Evolutionary conservation across 208 protist genomes (phyloP), one percentile per base, ranked within the genome.

Genomic region (Leptomonas seymouri): DNA sequence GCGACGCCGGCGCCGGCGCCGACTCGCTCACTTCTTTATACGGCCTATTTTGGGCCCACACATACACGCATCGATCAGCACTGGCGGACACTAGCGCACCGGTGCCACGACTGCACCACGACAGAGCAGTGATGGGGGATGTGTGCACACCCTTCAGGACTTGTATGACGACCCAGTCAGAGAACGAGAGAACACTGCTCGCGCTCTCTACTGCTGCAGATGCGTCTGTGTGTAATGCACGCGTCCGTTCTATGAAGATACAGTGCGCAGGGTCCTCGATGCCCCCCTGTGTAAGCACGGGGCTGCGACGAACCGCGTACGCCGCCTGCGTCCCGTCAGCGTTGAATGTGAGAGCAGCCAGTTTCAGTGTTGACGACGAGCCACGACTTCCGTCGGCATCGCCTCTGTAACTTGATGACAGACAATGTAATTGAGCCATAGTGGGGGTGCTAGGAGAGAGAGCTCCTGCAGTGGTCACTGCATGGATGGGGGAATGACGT

Each of bases 11-110:
- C 39, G 58, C 31, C 39, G 39, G 2, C n/a, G 56, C 56, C n/a
- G n/a, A n/a, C 30, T 49, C 41, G 0, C 34, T 39, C 34, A 12
- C 54, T 34, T 54, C 27, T 14, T 56, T 16, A 39, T 7, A 9
- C 8, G 51, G 7, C 8, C 20, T 3, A 0, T 45, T 12, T 46
- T 28, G 69, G 25, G 41, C 27, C 71, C 71, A 76, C 1, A 76
- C 71, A 51, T 59, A 76, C 18, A 53, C 63, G 28, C 55, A 53
- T 28, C 63, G 71, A 50, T 76, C 71, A 0, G 63, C 51, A 42
- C 55, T 65, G 16, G 46, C 50, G 3, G 71, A 68, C 23, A 68
- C 61, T 8, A 76, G 56, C 16, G 71, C 71, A n/a, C 55, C 54
- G 21, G 55, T 65, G 5, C 7, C 34, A 39, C 46, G 34, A 9